These are phyloP conservation scores for Knufia fluminis DNA, from an alignment of 2,329 filamentous ascomycete species.

Conservation along the genomic window DNA sequence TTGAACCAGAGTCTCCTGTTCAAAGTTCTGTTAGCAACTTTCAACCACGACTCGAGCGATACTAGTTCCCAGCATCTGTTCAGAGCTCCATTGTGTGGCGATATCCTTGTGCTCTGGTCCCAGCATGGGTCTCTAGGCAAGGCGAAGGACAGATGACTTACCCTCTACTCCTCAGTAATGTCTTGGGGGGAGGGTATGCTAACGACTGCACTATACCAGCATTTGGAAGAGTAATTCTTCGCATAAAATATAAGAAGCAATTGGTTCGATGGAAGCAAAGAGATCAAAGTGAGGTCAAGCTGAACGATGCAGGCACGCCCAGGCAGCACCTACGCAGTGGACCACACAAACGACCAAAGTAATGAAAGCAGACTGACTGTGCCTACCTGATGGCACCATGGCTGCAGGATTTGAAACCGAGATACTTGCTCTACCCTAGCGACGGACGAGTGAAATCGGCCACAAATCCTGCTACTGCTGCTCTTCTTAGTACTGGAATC, in stretches of 20 bases:
- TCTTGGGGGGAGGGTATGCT: conserved; percentile 2
- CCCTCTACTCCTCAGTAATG: neutral
- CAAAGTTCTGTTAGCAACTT: neutral
- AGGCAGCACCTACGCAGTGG: too few relatives aligned
- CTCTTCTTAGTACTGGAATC: too few relatives aligned
- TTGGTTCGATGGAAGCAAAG: neutral
- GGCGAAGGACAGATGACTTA: neutral
- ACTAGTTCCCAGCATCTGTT: neutral
- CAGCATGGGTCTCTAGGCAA: neutral
- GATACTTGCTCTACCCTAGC: too few relatives aligned
- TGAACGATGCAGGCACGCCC: too few relatives aligned
- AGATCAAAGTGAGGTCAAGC: neutral
- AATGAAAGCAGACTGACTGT: too few relatives aligned
- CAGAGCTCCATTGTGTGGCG: neutral
- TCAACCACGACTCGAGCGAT: neutral
- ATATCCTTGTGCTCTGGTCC: too few relatives aligned
- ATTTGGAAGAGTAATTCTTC: neutral
- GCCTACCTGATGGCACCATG: too few relatives aligned
- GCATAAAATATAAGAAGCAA: neutral
- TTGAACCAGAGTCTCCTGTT: conserved; percentile 6
- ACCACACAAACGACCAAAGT: too few relatives aligned
- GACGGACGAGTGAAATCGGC: too few relatives aligned
- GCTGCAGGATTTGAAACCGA: too few relatives aligned
- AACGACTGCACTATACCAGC: conserved; percentile 5
- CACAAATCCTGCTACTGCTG: too few relatives aligned